Percentiles rank a stretch among this genome's conserved stretches.
These are phyloP conservation scores for Saussurea involucrata DNA, from an alignment of 129 eudicot species.

Conservation along the genomic window DNA sequence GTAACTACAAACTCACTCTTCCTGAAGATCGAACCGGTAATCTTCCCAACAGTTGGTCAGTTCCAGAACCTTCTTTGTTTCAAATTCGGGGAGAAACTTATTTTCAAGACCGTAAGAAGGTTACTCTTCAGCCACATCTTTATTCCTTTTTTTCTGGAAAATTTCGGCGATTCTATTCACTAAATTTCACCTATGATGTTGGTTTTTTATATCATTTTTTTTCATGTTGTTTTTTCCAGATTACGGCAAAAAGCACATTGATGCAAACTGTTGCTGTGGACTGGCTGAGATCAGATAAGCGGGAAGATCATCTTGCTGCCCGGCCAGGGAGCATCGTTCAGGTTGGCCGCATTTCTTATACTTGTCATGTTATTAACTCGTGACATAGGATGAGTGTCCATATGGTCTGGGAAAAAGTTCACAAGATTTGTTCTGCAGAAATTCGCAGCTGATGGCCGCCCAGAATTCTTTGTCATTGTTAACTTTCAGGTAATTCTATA, in stretches of 20 bases:
- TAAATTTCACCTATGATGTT: neutral
- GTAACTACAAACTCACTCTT: slow-evolving; percentile 46
- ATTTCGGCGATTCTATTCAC: neutral
- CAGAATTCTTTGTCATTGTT: slow-evolving; percentile 55
- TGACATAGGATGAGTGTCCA: neutral
- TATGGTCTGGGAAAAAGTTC: neutral
- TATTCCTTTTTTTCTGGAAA: neutral
- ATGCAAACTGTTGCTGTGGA: slow-evolving; percentile 57
- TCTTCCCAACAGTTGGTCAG: slow-evolving; percentile 52
- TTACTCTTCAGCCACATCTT: slow-evolving; percentile 1
- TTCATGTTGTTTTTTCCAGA: slow-evolving; percentile 20
- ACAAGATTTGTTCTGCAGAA: slow-evolving; percentile 34
- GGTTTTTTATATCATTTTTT: neutral
- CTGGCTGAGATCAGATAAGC: slow-evolving; percentile 61
- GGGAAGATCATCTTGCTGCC: slow-evolving; percentile 57
- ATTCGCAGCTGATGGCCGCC: slow-evolving; percentile 59
- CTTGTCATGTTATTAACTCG: neutral
- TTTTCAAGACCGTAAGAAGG: slow-evolving; percentile 52
- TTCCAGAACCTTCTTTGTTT: slow-evolving; percentile 51
- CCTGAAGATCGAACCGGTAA: slow-evolving; percentile 50
- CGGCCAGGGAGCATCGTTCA: slow-evolving; percentile 56
- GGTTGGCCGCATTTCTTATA: slow-evolving; percentile 18
- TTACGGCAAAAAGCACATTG: slow-evolving; percentile 46
- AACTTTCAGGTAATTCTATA: slow-evolving; percentile 49
- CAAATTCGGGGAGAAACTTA: slow-evolving; percentile 55